These are phyloP conservation scores for Paramecium sexaurelia DNA, from an alignment of 73 alveolate species.

Conservation along the genomic window DNA sequence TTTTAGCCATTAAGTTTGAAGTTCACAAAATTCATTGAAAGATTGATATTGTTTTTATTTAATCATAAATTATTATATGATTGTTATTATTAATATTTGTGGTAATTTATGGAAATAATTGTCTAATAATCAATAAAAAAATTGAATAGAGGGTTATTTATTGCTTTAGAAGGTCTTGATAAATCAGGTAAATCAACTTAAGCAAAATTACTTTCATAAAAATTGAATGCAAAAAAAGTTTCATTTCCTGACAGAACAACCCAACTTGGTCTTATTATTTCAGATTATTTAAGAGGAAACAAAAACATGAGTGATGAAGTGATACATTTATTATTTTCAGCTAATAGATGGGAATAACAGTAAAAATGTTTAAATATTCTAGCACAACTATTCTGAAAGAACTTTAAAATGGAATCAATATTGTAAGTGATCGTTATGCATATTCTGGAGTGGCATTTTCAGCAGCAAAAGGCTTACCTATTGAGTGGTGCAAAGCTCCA, in stretches of 20 bases:
- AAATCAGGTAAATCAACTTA: conserved; percentile 90
- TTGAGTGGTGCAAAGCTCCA: conserved; percentile 85
- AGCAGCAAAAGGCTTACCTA: conserved; percentile 86
- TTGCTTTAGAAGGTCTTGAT: conserved; percentile 92
- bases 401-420: conserved; percentile 72
- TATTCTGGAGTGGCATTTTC: conserved; percentile 92
- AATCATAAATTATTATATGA: background rate
- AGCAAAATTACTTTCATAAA: conserved; percentile 59
- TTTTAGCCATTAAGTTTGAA: background rate
- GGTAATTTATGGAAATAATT: conserved; percentile 12
- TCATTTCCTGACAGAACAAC: conserved; percentile 79
- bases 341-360: conserved; percentile 90
- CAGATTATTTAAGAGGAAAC: conserved; percentile 72
- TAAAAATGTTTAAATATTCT: background rate
- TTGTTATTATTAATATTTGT: background rate
- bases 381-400: conserved; percentile 65
- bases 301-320: conserved; percentile 80
- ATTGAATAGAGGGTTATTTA: conserved; percentile 80
- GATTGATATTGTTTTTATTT: background rate
- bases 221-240: conserved; percentile 59
- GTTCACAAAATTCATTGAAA: background rate
- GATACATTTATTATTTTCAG: conserved; percentile 85
- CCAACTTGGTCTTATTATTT: conserved; percentile 76
- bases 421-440: conserved; percentile 88
- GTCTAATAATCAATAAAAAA: conserved; percentile 30